A percentile compares a stretch with the other conserved stretches of the same genome.
phyloP scores from a whole-genome alignment of 1,284 basidiomycete species.

The Ganoderma lucidum region DNA sequence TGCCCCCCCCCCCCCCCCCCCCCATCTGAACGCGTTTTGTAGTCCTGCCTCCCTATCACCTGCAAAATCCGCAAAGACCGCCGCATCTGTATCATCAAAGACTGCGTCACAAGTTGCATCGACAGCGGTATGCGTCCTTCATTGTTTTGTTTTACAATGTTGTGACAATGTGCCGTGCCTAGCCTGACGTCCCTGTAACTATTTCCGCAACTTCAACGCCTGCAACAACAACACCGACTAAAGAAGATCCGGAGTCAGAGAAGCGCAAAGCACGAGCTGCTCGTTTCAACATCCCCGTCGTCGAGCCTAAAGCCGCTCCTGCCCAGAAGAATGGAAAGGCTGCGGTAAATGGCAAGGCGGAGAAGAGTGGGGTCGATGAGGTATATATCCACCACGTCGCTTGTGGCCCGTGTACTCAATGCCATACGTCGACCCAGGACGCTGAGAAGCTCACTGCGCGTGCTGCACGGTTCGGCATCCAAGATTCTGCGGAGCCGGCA shows the following conservation, averaged over 20 bases:
- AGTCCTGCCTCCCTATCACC: conserved; percentile 11
- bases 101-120: conserved; percentile 25
- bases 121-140: conserved; percentile 18
- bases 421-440: conserved; percentile 47
- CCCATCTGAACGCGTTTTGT: not conserved
- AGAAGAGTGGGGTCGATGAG: conserved; percentile 27
- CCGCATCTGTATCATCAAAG: conserved; percentile 17
- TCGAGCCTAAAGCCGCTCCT: conserved; percentile 48
- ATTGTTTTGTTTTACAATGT: not conserved
- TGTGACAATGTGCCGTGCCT: conserved; percentile 6
- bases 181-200: conserved; percentile 15
- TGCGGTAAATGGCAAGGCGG: conserved; percentile 29
- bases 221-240: conserved; percentile 24
- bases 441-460: conserved; percentile 54
- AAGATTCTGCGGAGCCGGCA: conserved; percentile 22
- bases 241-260: conserved; percentile 58
- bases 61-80: conserved; percentile 21
- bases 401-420: not conserved
- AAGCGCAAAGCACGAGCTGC: conserved; percentile 69
- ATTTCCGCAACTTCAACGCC: conserved; percentile 18
- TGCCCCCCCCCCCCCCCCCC: not conserved
- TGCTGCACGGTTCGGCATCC: conserved; percentile 60
- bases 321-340: conserved; percentile 24
- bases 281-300: conserved; percentile 72
- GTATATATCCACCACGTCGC: conserved; percentile 35